These are phyloP conservation scores for Colletotrichum somersetense DNA, from an alignment of 2,329 filamentous ascomycete genomes.

Conservation along the genomic window DNA sequence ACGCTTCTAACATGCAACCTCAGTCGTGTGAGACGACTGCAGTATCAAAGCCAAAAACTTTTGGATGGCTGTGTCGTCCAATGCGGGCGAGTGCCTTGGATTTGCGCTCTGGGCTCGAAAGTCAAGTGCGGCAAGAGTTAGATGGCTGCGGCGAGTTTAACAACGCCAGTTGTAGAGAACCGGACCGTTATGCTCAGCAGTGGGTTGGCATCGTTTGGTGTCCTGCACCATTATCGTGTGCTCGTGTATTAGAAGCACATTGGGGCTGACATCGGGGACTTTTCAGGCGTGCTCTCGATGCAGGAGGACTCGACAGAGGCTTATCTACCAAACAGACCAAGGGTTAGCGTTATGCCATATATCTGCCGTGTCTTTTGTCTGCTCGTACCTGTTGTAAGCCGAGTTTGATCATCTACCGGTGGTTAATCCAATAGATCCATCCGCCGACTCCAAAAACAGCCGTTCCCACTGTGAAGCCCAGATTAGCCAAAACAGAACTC, in stretches of 20 bases:
- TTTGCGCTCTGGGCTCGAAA: not conserved
- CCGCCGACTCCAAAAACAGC: constrained; percentile 34
- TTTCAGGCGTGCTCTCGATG: not conserved
- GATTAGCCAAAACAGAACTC: not conserved
- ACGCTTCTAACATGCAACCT: not conserved
- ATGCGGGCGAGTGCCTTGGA: no score
- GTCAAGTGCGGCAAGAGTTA: not conserved
- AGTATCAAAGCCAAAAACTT: not conserved
- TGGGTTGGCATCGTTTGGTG: not conserved
- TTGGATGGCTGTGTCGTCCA: no score
- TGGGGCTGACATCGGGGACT: not conserved
- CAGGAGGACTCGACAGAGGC: not conserved
- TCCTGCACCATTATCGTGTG: constrained; percentile 3
- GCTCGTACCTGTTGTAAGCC: not conserved
- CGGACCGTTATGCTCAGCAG: not conserved
- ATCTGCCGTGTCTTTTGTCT: no score
- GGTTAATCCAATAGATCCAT: constrained; percentile 40
- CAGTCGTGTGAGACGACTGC: no score
- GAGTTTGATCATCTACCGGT: not conserved
- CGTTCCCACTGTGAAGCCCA: constrained; percentile 2
- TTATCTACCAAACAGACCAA: not conserved
- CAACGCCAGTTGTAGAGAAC: no score
- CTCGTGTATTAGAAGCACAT: not conserved
- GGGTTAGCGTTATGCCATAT: not conserved
- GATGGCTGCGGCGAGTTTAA: not conserved